Evolutionary conservation across 192 early-diverging fungal species (phyloP), one percentile per base, ranked within the genome.

Genomic region (Kickxella alabastrina): DNA sequence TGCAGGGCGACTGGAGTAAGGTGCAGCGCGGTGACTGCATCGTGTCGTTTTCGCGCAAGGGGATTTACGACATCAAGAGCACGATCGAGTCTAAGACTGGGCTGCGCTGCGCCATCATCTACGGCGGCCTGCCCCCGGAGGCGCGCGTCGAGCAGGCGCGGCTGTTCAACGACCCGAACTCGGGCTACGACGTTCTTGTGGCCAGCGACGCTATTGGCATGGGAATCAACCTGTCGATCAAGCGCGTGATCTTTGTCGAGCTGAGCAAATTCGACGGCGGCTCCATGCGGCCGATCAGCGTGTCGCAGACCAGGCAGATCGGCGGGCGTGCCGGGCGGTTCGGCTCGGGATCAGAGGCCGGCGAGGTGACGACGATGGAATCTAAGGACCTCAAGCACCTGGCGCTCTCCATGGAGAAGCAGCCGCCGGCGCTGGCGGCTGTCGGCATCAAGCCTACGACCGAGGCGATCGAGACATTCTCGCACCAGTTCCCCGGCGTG

Each of bases 171-270:
- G 89, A 92, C 48, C 86, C 85, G 1, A 47, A 77, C 12, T 82
- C 81, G 45, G 83, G 75, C 7, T 88, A 86, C 49, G 82, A 92
- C 48, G 86, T 96, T 5, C 68, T 98, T 17, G 89, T 98, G 12
- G 93, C 95, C 5, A 91, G 89, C 49, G 95, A 98, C 75, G 95
- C 95, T 1, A 83, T 98, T 40, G 95, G 95, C 19, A 98, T 98
- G 95, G 95, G 95, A 0, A 77, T 95, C 10, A 98, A 98, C 64
- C 54, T 98, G 84, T 90, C 92, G 39, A 96, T 98, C 52, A 83
- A 85, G 8, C 85, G 95, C 14, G 81, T 98, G 25, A 80, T 96
- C 15, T 95, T 98, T 62, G 83, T 85, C 35, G 61, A 79, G 0
- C 44, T 92, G 14, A 50, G 71, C 35, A 98, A 98, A 67, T 96